Evolutionary conservation across 2,329 filamentous ascomycete genomes (phyloP).

Genomic region (Setomelanomma holmii): DNA sequence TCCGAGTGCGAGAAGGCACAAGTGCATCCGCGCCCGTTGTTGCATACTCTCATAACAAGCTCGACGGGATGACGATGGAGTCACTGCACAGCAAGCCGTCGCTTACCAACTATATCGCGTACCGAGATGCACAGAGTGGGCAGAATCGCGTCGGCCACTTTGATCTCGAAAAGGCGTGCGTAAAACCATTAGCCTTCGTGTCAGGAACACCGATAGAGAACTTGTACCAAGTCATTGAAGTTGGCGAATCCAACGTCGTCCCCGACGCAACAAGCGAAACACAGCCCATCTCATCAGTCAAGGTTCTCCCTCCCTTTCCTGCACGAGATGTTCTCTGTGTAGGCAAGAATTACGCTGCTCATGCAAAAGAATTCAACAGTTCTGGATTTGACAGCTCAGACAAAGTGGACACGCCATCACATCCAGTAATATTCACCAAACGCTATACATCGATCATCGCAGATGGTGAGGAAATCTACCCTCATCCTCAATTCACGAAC

Average conservation of each 20-base stretch:
- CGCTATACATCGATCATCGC: conserved; percentile 62
- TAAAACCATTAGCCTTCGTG: conserved; percentile 55
- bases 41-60: no score
- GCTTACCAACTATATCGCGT: conserved; percentile 51
- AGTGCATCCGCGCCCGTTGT: no score
- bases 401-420: conserved; percentile 59
- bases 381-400: conserved; percentile 64
- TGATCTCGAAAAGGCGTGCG: conserved; percentile 43
- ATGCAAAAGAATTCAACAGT: conserved; percentile 64
- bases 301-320: conserved; percentile 56
- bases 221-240: conserved; percentile 62
- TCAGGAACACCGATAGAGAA: conserved; percentile 57
- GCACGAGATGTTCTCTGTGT: conserved; percentile 62
- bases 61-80: no score
- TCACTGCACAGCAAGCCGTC: not conserved
- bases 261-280: conserved; percentile 34
- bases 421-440: conserved; percentile 65
- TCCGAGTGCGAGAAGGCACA: no score
- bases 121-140: conserved; percentile 26
- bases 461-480: conserved; percentile 55
- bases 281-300: conserved; percentile 47
- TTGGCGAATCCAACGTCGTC: conserved; percentile 51
- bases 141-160: conserved; percentile 52
- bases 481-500: conserved; percentile 57
- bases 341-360: conserved; percentile 65